Evolutionary conservation across 331 rosid genomes (phyloP).

Genomic region (Malus hybrid): DNA sequence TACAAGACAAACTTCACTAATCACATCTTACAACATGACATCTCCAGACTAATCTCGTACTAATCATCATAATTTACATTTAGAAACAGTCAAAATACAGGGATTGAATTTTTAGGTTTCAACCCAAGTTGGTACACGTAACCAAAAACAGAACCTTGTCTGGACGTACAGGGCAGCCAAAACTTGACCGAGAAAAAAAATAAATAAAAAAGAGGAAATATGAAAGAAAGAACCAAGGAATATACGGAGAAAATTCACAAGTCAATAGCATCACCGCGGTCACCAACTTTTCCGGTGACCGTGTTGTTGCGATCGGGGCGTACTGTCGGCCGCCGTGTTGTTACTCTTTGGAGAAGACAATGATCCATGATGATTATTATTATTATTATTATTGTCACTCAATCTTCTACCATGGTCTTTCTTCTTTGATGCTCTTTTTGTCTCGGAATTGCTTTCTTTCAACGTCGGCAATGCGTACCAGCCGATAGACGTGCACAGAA

Average conservation of each 20-base stretch:
- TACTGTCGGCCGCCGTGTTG: background rate
- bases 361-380: conserved; percentile 10
- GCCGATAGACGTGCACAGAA: conserved; percentile 48
- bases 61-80: conserved; percentile 16
- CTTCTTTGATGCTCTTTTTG: conserved; percentile 21
- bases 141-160: background rate
- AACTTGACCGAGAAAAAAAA: background rate
- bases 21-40: background rate
- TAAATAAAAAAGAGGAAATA: background rate
- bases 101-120: background rate
- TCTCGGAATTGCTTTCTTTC: conserved; percentile 21
- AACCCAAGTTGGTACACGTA: background rate
- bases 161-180: background rate
- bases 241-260: background rate
- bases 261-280: background rate
- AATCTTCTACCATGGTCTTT: conserved; percentile 25
- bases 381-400: conserved; percentile 40
- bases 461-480: conserved; percentile 73
- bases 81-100: background rate
- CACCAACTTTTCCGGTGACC: conserved; percentile 58
- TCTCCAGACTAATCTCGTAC: background rate
- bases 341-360: conserved; percentile 31
- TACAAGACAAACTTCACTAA: background rate
- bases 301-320: conserved; percentile 14
- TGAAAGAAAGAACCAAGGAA: conserved; percentile 2